Evolutionary conservation across 1,139 yeast genomes (phyloP), one percentile per base, ranked within the genome.

Genomic region (Geotrichum europaeum): DNA sequence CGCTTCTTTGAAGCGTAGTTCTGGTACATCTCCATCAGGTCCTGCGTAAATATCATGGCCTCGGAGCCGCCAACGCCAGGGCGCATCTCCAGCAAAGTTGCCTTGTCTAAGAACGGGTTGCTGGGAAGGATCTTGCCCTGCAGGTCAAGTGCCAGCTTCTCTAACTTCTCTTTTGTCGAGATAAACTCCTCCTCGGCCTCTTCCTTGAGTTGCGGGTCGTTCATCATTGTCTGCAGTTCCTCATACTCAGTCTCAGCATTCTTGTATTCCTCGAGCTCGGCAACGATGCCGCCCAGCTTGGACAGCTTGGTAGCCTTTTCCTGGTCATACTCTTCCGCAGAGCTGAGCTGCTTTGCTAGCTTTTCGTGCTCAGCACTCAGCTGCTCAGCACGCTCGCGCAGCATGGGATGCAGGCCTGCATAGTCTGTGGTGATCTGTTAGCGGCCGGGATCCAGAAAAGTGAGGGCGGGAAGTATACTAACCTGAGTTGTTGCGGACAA

Each of bases 1-100:
- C 79, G 76, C 68, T 83, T 81, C 54, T 75, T 69, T 60, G 81
- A 80, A 51, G 95, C 89, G 70, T 83, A 91, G 65, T 83, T 85
- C 36, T 81, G 77, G 73, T 94, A 94, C 98, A 95, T 90, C 62
- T 81, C 79, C 65, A 91, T 74, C 63, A 94, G 75, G 71, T 95
- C 96, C 55, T 81, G 81, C 0, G 98, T 84, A 72, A 94, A 94
- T 7, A 94, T 80, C 71, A 87, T 84, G 0, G 99, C 98, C 69
- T 94, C 99, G 6, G 85, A 82, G 1, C 99, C 99, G 15, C 99
- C 99, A 1, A 94, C 92, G 1, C 99, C 99, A 0, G 99, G 97
- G 61, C 98, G 79, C 32, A 94, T 74, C 72, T 94, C 99, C 22
- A 94, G 68, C 15, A 94, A 78, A 57, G 96, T 87, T 0, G 96